These are phyloP conservation scores for Pseudodiploospora longispora DNA, from an alignment of 2,329 filamentous ascomycete genomes.

Conservation along the genomic window DNA sequence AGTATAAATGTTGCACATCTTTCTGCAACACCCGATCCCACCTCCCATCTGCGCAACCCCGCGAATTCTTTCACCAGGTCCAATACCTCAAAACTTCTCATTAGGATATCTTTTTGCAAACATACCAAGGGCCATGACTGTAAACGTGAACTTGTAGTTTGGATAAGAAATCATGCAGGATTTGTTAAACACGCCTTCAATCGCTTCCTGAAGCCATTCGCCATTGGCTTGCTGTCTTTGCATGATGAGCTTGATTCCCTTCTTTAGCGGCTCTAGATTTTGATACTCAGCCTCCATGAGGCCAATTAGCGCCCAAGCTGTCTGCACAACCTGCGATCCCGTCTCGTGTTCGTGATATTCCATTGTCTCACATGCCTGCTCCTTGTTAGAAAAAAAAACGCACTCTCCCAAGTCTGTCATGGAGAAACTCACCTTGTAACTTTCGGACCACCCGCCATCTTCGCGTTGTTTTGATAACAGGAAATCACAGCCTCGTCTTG, in stretches of 20 bases:
- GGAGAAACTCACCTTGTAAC: constrained; percentile 55
- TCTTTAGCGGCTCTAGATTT: constrained; percentile 61
- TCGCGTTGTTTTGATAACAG: constrained; percentile 73
- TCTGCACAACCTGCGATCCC: constrained; percentile 86
- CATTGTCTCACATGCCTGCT: constrained; percentile 65
- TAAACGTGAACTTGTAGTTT: constrained; percentile 97
- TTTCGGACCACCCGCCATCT: constrained; percentile 96
- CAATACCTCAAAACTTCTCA: constrained; percentile 36
- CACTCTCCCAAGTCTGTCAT: neutral
- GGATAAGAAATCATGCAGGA: constrained; percentile 99
- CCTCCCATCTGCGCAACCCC: too few relatives aligned
- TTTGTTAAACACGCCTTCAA: constrained; percentile 98
- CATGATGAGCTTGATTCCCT: constrained; percentile 75
- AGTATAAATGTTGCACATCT: too few relatives aligned
- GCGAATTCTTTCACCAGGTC: neutral
- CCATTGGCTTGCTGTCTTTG: constrained; percentile 76
- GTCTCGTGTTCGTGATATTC: constrained; percentile 66
- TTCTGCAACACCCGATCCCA: too few relatives aligned
- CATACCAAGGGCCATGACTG: constrained; percentile 88
- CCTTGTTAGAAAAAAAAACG: constrained; percentile 9
- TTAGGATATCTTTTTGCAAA: constrained; percentile 68
- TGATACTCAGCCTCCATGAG: constrained; percentile 79
- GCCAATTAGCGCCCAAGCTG: constrained; percentile 79
- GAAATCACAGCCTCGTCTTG: constrained; percentile 75
- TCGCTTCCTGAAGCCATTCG: constrained; percentile 91